Conservation (phyloP, 2,329 filamentous ascomycete species). For the Fusarium domesticum region DNA sequence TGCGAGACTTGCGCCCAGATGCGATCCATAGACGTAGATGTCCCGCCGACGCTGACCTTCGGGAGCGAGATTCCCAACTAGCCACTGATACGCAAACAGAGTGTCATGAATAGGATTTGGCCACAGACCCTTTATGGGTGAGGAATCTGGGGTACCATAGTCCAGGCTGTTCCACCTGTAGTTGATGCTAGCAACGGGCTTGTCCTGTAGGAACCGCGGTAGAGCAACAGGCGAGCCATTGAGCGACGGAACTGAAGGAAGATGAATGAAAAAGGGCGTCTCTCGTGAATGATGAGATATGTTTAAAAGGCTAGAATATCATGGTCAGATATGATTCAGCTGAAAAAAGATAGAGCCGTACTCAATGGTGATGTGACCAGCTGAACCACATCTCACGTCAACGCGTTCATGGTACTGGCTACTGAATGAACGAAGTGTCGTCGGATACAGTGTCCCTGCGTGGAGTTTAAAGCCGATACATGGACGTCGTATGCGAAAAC, state of each 20-base stretch:
- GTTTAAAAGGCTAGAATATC: constrained; percentile 47
- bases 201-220: constrained; percentile 41
- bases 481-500: constrained; percentile 13
- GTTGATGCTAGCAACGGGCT: constrained; percentile 54
- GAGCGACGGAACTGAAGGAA: constrained; percentile 47
- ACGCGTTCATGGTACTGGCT: constrained; percentile 39
- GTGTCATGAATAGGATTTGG: constrained; percentile 58
- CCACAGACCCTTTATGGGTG: constrained; percentile 39
- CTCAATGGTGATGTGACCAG: constrained; percentile 51
- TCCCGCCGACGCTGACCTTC: constrained; percentile 34
- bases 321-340: constrained; percentile 15
- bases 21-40: constrained; percentile 52
- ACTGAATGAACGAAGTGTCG: constrained; percentile 18
- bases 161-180: constrained; percentile 52
- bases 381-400: constrained; percentile 46
- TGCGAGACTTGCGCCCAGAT: constrained; percentile 57
- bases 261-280: constrained; percentile 51
- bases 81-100: constrained; percentile 52
- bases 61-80: constrained; percentile 44
- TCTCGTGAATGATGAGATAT: constrained; percentile 35
- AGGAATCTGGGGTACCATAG: constrained; percentile 13
- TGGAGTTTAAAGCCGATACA: constrained; percentile 13
- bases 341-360: constrained; percentile 31
- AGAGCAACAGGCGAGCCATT: constrained; percentile 30
- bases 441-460: neutral